Percentiles rank a stretch among this genome's conserved stretches.
phyloP scores from a whole-genome alignment of 2,329 filamentous ascomycete species.

The Raffaelea arxii region DNA sequence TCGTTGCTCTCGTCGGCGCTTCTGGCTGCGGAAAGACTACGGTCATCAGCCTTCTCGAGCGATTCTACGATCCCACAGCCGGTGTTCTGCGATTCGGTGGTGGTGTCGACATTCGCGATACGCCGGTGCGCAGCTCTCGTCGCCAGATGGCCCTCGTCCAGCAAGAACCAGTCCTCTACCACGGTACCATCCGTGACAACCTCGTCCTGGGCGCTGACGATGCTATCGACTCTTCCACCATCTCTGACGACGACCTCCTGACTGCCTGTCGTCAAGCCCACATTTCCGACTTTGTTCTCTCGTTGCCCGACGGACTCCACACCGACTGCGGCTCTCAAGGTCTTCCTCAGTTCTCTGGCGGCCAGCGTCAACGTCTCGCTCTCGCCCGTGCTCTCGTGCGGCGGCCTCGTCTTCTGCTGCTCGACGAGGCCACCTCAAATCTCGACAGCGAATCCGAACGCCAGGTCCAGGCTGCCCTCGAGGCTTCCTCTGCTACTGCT shows the following conservation, averaged over 20 bases:
- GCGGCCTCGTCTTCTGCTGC: constrained; percentile 44
- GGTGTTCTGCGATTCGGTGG: constrained; percentile 15
- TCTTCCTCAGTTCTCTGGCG: constrained; percentile 39
- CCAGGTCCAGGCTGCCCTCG: constrained; percentile 38
- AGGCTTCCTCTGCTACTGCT: not conserved
- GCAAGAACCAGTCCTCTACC: constrained; percentile 46
- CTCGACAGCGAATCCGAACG: constrained; percentile 44
- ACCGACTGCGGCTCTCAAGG: constrained; percentile 40
- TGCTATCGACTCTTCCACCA: constrained; percentile 10
- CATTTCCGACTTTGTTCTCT: constrained; percentile 37
- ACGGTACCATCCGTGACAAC: constrained; percentile 35
- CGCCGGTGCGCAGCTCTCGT: constrained; percentile 41
- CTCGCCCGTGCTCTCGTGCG: constrained; percentile 46
- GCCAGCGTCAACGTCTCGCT: constrained; percentile 41
- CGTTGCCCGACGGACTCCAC: constrained; percentile 39
- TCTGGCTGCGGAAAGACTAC: not conserved
- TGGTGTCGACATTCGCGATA: constrained; percentile 26
- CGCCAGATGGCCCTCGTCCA: constrained; percentile 44
- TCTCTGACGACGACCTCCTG: constrained; percentile 27
- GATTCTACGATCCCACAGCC: not conserved
- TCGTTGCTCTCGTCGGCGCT: not conserved
- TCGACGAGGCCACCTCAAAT: constrained; percentile 47
- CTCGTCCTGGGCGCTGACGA: constrained; percentile 27
- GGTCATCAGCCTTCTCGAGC: not conserved
- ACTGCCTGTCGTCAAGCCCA: constrained; percentile 37